Base-by-base conservation (phyloP, 2,329 filamentous ascomycete species). In the Aureobasidium uvarum region DNA sequence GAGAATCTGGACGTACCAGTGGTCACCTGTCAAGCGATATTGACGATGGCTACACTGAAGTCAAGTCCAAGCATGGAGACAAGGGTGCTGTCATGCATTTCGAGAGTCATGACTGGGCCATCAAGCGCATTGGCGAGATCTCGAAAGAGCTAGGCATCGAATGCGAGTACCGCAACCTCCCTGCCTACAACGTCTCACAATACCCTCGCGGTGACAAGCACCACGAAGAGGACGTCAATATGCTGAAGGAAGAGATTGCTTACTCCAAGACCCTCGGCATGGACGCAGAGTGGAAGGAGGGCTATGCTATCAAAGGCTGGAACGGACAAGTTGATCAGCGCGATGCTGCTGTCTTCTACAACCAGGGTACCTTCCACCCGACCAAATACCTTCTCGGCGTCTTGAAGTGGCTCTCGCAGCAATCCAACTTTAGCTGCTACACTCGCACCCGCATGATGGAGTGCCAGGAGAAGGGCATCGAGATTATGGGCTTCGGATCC, bases 341-440 rank as follows among this genome's bases (percentile, higher is more conserved):
- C 39, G 83, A 80, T 63, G 83, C 80, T 2, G 77, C 79, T 3
- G 71, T 86, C 5, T 80, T 79, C 62, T 64, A 70, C 2, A 72
- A 77, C 18, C 83, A 86, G 69, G 83, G 82, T 0, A 80, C 82
- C 0, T 86, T 86, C 70, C 84, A 85, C 64, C 83, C 84, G 0
- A 86, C 84, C 3, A 81, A 81, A 68, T 86, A 86, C 68, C 72
- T 85, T 0, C 74, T 79, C 43, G 83, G 83, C 7, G 71, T 86
- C 1, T 75, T 86, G 3, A 75, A 78, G 8, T 85, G 81, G 77
- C 77, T 86, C 20, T 74, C 78, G 36, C 66, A 80, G 20, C 82
- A 85, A 69, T 76, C 78, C 8, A 81, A 83, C 72, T 86, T 86
- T 71, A 72, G 76, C 39, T 84, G 81, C 72, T 85, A 78, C 71